These are phyloP conservation scores for Wickerhamomyces pijperi DNA, from an alignment of 805 yeast species.

Conservation along the genomic window DNA sequence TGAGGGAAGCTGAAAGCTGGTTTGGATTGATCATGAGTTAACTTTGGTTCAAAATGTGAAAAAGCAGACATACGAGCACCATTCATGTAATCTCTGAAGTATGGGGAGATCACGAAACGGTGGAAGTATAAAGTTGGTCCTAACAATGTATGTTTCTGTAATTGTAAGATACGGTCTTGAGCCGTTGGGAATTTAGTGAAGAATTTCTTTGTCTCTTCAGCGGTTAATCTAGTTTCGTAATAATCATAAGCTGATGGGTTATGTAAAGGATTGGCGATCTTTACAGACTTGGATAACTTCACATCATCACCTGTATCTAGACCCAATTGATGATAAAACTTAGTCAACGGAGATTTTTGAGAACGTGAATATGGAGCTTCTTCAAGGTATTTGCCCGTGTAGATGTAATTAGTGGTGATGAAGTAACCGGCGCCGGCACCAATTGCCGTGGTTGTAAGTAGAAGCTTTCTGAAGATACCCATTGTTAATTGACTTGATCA, in stretches of 20 bases:
- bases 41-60: conserved; percentile 9
- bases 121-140: conserved; percentile 16
- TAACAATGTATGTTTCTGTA: conserved; percentile 13
- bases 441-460: not conserved
- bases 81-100: conserved; percentile 6
- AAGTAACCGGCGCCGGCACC: conserved; percentile 5
- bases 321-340: conserved; percentile 2
- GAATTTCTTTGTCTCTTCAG: conserved; percentile 8
- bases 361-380: conserved; percentile 6
- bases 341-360: not conserved
- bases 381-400: conserved; percentile 10
- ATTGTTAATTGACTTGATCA: no score
- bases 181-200: conserved; percentile 11
- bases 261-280: conserved; percentile 9
- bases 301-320: conserved; percentile 7
- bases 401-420: conserved; percentile 7
- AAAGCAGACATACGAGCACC: conserved; percentile 12
- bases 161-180: conserved; percentile 12
- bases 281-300: conserved; percentile 1
- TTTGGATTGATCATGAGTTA: conserved; percentile 2
- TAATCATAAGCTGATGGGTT: conserved; percentile 10
- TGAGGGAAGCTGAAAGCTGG: conserved; percentile 6
- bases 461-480: not conserved
- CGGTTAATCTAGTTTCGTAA: conserved; percentile 11
- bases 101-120: conserved; percentile 12